Evolutionary conservation across 345 rosid genomes (phyloP), one percentile per base, ranked within the genome.

Genomic region (Aquilaria yunnanensis): DNA sequence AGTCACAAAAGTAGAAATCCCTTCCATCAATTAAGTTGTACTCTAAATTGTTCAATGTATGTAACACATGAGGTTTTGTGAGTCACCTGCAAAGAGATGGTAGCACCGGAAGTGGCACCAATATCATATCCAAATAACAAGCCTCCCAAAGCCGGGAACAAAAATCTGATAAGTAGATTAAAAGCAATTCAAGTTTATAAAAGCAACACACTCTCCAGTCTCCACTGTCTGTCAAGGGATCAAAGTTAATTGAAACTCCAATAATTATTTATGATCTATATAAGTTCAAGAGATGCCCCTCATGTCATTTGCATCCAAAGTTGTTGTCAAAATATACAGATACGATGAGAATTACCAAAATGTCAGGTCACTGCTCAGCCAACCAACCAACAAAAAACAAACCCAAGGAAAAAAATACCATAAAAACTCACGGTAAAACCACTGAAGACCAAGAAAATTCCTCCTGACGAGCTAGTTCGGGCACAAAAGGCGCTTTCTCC

Each of bases 91-190:
- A 90, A 71, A 12, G 96, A 90, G 77, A 94, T 56, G 33, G 97
- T 62, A 62, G 97, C 97, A 56, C 99, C 97, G 10, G 96, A 90
- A 45, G 96, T 94, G 51, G 99, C 98, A 58, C 97, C 98, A 70
- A 93, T 93, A 76, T 93, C 98, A 73, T 93, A 90, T 16, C 98
- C 98, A 58, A 93, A 90, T 60, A 90, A 82, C 56, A 93, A 67
- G 41, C 96, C 98, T 63, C 95, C 97, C 67, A 90, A 71, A 37
- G 97, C 97, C 34, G 98, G 98, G 72, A 90, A 93, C 66, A 90
- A 30, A 78, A 93, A 90, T 80, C 98, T 93, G 74, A 62, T 66
- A 34, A 47, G 41, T 71, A 61, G 51, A 74, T 14, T 59, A 23
- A 53, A 66, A 47, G 60, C 45, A 65, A n/a, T 63, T 63, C 43